Conservation (phyloP, 805 yeast genomes). For the Kluyveromyces wickerhamii region DNA sequence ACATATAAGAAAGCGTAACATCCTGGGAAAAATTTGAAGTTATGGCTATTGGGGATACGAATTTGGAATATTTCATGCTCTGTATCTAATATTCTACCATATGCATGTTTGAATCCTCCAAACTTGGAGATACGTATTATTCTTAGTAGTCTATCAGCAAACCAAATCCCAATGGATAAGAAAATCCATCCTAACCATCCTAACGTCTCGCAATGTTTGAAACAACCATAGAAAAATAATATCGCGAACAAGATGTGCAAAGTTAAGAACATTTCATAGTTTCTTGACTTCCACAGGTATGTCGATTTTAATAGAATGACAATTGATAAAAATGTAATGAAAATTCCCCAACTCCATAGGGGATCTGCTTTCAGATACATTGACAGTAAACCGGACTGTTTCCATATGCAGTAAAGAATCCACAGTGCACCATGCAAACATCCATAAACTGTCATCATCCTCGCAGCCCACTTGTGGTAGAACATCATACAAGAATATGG, state of each 20-base stretch:
- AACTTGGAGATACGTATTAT: constrained; percentile 24
- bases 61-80: constrained; percentile 8
- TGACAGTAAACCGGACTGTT: background rate
- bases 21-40: constrained; percentile 10
- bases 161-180: constrained; percentile 35
- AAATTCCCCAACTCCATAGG: constrained; percentile 38
- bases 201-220: constrained; percentile 39
- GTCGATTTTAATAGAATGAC: constrained; percentile 25
- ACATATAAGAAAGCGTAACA: constrained; percentile 10
- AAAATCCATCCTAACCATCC: constrained; percentile 38
- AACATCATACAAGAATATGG: constrained; percentile 53
- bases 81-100: constrained; percentile 3
- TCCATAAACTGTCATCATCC: constrained; percentile 33
- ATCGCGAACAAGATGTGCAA: constrained; percentile 37
- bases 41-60: constrained; percentile 4
- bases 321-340: constrained; percentile 9
- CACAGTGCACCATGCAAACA: constrained; percentile 29
- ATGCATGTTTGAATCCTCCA: constrained; percentile 12
- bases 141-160: constrained; percentile 34
- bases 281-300: constrained; percentile 27
- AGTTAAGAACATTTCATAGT: constrained; percentile 40
- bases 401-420: constrained; percentile 27
- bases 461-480: constrained; percentile 54
- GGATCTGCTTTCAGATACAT: constrained; percentile 20
- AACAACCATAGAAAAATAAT: constrained; percentile 37